These are phyloP conservation scores for Bjerkandera adusta DNA, from an alignment of 1,284 basidiomycete species.

Conservation along the genomic window DNA sequence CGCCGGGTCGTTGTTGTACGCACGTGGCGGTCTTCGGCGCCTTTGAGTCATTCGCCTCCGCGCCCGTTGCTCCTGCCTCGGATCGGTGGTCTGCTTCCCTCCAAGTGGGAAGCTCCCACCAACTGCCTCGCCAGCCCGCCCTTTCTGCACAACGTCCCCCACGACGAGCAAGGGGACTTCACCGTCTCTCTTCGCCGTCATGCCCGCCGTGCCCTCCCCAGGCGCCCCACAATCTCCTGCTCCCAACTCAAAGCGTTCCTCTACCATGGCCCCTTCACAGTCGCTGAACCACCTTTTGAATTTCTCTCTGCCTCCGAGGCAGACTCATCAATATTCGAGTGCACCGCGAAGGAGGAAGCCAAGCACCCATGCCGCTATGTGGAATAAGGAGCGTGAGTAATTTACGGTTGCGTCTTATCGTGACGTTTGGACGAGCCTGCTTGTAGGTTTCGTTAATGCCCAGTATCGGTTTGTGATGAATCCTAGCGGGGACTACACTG, in stretches of 20 bases:
- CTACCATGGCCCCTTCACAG: conserved; percentile 66
- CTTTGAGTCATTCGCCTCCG: conserved; percentile 26
- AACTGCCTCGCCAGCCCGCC: not conserved
- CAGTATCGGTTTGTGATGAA: conserved; percentile 94
- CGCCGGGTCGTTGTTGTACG: too few relatives aligned
- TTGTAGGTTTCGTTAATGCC: conserved; percentile 85
- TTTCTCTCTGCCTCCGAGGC: conserved; percentile 80
- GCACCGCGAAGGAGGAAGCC: conserved; percentile 72
- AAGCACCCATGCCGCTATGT: conserved; percentile 58
- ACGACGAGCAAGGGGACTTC: conserved; percentile 25
- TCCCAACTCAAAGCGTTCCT: conserved; percentile 49
- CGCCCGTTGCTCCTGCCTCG: conserved; percentile 12
- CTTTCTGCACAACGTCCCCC: conserved; percentile 8
- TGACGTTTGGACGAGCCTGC: conserved; percentile 7
- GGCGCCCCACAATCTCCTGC: conserved; percentile 18
- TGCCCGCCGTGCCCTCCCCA: conserved; percentile 28
- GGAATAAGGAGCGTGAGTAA: conserved; percentile 85
- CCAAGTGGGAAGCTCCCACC: conserved; percentile 23
- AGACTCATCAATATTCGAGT: conserved; percentile 52
- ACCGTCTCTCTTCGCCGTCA: conserved; percentile 26
- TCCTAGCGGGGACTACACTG: conserved; percentile 88
- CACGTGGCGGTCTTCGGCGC: conserved; percentile 25
- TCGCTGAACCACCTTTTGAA: conserved; percentile 79
- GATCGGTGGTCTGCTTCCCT: conserved; percentile 24
- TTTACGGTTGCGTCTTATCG: conserved; percentile 1